Evolutionary conservation across 495 filamentous ascomycete species (phyloP).

Genomic region (Talaromyces stipitatus): DNA sequence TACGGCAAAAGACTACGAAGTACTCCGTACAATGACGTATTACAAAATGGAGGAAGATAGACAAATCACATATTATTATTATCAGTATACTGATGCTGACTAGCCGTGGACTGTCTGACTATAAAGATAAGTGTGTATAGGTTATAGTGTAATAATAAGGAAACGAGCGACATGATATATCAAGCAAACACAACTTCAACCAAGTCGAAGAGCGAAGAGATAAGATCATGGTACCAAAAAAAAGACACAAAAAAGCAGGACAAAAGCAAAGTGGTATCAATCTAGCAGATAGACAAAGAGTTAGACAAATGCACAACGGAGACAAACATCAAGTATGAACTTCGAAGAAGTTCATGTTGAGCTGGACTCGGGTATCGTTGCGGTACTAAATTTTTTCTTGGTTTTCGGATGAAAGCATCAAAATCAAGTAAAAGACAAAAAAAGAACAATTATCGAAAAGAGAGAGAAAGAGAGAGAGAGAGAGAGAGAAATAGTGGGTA

Average conservation of each 20-base stretch:
- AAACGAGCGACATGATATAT: not conserved
- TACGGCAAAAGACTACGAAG: too few relatives aligned
- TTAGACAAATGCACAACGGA: conserved; percentile 24
- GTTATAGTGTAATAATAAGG: not conserved
- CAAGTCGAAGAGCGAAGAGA: not conserved
- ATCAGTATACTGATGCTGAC: conserved; percentile 3
- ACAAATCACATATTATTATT: conserved; percentile 3
- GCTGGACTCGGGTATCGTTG: conserved; percentile 23
- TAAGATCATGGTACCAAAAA: conserved; percentile 11
- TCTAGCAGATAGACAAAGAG: conserved; percentile 37
- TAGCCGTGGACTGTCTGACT: not conserved
- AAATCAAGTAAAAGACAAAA: conserved; percentile 16
- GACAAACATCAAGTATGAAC: conserved; percentile 16
- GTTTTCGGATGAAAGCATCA: conserved; percentile 10
- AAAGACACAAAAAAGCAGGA: not conserved
- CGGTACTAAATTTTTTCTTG: conserved; percentile 10
- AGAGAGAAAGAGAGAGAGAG: conserved; percentile 13
- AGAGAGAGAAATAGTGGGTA: conserved; percentile 27
- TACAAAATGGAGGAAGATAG: not conserved
- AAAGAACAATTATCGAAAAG: conserved; percentile 12
- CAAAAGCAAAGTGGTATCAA: conserved; percentile 40
- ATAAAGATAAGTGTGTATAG: not conserved
- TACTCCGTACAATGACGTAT: too few relatives aligned
- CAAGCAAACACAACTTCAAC: not conserved
- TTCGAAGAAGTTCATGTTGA: not conserved